Percentiles rank a stretch among this genome's conserved stretches.
phyloP scores from a whole-genome alignment of 306 rosid genomes.

The Castanea crenata region DNA sequence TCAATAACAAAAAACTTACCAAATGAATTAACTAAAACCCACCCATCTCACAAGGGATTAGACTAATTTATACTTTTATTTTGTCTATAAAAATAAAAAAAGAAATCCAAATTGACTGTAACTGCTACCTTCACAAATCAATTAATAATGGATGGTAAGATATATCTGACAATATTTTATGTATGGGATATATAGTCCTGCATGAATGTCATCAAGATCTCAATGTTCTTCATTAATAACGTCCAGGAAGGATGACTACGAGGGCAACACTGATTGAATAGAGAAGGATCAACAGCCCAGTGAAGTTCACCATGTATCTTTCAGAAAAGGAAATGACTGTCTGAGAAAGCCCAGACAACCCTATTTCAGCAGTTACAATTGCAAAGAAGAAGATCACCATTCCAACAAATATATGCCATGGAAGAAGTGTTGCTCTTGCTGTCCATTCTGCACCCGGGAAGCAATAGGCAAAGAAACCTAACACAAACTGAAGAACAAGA shows the following conservation, averaged over 20 bases:
- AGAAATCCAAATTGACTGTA: no score
- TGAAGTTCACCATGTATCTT: constrained; percentile 57
- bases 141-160: neutral
- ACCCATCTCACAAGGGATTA: no score
- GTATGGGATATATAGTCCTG: no score
- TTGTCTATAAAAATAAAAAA: no score
- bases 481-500: constrained; percentile 37
- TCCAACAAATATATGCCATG: constrained; percentile 72
- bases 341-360: constrained; percentile 46
- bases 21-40: no score
- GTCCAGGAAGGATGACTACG: constrained; percentile 49
- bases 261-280: constrained; percentile 50
- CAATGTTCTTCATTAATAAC: neutral
- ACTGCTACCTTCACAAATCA: no score
- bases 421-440: constrained; percentile 40
- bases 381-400: constrained; percentile 48
- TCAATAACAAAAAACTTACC: no score
- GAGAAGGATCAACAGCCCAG: constrained; percentile 55
- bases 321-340: constrained; percentile 24
- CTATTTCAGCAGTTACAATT: constrained; percentile 47
- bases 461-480: constrained; percentile 42
- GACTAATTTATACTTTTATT: no score
- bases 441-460: constrained; percentile 52
- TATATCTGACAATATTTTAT: neutral
- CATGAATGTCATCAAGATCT: neutral